These are phyloP conservation scores for Acer saccharum DNA, from an alignment of 345 rosid species.

Conservation along the genomic window DNA sequence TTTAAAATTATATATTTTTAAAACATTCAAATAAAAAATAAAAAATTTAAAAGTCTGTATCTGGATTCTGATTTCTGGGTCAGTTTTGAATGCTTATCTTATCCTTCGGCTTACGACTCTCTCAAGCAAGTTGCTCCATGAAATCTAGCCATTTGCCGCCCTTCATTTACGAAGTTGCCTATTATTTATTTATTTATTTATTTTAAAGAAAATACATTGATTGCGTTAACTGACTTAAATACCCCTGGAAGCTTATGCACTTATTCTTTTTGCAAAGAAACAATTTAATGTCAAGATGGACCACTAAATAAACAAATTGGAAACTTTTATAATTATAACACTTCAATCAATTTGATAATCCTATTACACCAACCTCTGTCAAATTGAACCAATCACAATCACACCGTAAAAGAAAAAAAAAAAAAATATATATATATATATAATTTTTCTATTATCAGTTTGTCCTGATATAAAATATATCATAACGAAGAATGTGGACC, in stretches of 20 bases:
- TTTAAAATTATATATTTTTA: background rate
- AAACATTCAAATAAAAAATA: no score
- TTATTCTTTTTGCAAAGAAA: no score
- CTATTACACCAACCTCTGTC: background rate
- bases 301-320: no score
- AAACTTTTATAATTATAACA: background rate
- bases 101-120: slow-evolving; percentile 23
- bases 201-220: background rate
- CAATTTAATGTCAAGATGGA: no score
- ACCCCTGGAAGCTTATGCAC: background rate
- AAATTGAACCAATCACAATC: background rate
- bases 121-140: slow-evolving; percentile 24
- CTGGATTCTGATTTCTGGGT: background rate
- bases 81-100: slow-evolving; percentile 12
- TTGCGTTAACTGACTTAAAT: background rate
- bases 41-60: background rate
- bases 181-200: background rate
- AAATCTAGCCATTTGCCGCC: background rate
- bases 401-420: background rate
- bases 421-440: no score
- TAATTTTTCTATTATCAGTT: no score
- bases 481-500: no score
- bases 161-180: background rate
- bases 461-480: no score
- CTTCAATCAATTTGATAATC: background rate